phyloP scores from a whole-genome alignment of 2,329 filamentous ascomycete species.

The Phyllosticta citrichinensis region DNA sequence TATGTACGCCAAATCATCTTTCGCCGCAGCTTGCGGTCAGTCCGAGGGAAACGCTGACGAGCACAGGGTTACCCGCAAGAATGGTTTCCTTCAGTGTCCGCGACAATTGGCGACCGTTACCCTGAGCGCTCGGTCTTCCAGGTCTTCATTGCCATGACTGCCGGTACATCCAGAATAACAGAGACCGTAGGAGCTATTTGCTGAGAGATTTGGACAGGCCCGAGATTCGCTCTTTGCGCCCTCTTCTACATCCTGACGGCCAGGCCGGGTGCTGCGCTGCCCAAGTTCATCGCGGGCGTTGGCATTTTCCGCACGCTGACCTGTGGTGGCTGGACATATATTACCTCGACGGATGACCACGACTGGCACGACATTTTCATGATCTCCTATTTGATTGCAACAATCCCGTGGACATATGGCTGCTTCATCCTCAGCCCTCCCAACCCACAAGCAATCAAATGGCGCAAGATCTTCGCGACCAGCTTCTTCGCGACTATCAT shows the following conservation, averaged over 20 bases:
- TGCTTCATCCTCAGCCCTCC: slow-evolving; percentile 80
- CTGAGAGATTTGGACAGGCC: slow-evolving; percentile 45
- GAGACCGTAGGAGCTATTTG: not conserved
- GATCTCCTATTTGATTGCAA: slow-evolving; percentile 94
- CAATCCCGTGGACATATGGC: slow-evolving; percentile 88
- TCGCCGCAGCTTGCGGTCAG: not conserved
- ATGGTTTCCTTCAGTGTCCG: slow-evolving; percentile 94
- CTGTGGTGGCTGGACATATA: slow-evolving; percentile 96
- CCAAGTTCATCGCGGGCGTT: slow-evolving; percentile 69
- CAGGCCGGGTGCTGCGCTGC: slow-evolving; percentile 61
- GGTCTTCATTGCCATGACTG: slow-evolving; percentile 93
- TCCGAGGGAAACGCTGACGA: slow-evolving; percentile 8
- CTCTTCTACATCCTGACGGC: slow-evolving; percentile 87
- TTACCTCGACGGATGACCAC: slow-evolving; percentile 96
- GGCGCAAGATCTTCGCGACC: slow-evolving; percentile 72
- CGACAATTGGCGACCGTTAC: slow-evolving; percentile 94
- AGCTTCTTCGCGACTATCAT: slow-evolving; percentile 86
- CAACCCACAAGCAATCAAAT: slow-evolving; percentile 73
- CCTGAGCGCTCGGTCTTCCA: slow-evolving; percentile 96
- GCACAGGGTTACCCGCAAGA: slow-evolving; percentile 56
- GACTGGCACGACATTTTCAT: slow-evolving; percentile 99
- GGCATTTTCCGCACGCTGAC: slow-evolving; percentile 84
- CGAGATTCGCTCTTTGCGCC: slow-evolving; percentile 80
- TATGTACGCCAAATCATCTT: slow-evolving; percentile 41
- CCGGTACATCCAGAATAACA: slow-evolving; percentile 44